Percentiles rank a stretch among this genome's conserved stretches.
phyloP scores from a whole-genome alignment of 2,329 filamentous ascomycete species.

The Colletotrichum ledebouriae region DNA sequence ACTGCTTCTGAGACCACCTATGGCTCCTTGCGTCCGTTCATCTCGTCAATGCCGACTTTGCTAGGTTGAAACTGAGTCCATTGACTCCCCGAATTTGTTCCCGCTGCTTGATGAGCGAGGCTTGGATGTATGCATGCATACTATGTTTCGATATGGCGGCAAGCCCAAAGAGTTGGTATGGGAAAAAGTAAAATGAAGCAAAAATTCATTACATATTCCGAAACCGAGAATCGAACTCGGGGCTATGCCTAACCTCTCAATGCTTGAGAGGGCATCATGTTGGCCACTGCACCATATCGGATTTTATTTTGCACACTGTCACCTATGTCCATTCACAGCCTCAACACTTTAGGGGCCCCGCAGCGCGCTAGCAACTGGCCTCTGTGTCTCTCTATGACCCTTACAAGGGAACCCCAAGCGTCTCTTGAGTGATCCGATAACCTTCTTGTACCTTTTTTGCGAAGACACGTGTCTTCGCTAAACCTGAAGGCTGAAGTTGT shows the following conservation, averaged over 20 bases:
- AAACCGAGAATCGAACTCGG: slow-evolving; percentile 41
- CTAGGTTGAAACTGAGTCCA: too few species aligned
- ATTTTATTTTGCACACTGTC: fast-evolving
- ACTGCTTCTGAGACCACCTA: too few species aligned
- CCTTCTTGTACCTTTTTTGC: too few species aligned
- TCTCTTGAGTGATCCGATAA: not conserved
- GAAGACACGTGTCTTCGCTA: not conserved
- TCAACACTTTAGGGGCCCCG: not conserved
- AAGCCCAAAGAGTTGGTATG: too few species aligned
- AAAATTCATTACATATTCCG: slow-evolving; percentile 4
- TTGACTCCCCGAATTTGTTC: too few species aligned
- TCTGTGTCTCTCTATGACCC: not conserved
- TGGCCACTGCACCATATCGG: slow-evolving; percentile 42
- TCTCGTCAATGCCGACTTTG: too few species aligned
- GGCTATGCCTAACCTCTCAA: slow-evolving; percentile 37
- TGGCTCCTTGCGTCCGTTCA: too few species aligned
- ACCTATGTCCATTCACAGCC: not conserved
- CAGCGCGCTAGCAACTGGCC: not conserved
- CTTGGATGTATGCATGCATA: too few species aligned
- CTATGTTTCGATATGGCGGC: not conserved
- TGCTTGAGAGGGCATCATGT: slow-evolving; percentile 34
- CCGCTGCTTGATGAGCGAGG: too few species aligned
- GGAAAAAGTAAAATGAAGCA: too few species aligned
- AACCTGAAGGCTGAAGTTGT: not conserved
- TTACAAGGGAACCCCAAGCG: slow-evolving; percentile 2